A percentile compares a stretch with the other conserved stretches of the same genome.
Conservation (phyloP, 2,329 filamentous ascomycete genomes). For the Fusarium mundagurra region DNA sequence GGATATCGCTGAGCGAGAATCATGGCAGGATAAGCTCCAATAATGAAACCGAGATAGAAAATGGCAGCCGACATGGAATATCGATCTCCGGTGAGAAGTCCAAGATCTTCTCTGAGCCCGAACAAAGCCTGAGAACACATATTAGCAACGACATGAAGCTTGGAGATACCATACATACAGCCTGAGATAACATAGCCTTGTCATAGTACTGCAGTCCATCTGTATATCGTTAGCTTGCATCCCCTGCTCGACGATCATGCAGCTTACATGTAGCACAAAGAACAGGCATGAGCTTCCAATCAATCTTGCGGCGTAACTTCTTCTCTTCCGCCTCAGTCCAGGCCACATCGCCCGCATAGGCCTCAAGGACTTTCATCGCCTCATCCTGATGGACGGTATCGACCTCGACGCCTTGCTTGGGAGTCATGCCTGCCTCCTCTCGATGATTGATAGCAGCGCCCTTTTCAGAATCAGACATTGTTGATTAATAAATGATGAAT, state of each 20-base stretch:
- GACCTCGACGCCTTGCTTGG: background rate
- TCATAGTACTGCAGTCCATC: slow-evolving; percentile 55
- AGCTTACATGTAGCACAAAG: slow-evolving; percentile 57
- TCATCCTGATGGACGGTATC: slow-evolving; percentile 39
- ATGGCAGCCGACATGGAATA: slow-evolving; percentile 57
- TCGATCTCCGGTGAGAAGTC: slow-evolving; percentile 51
- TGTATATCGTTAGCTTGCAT: background rate
- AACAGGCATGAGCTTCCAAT: slow-evolving; percentile 53
- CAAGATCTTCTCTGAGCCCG: slow-evolving; percentile 32
- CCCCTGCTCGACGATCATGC: background rate
- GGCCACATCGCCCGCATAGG: slow-evolving; percentile 52
- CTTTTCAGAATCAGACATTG: slow-evolving; percentile 35
- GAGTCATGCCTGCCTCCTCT: slow-evolving; percentile 6
- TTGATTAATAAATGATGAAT: background rate
- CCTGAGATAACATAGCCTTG: slow-evolving; percentile 64
- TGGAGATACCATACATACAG: slow-evolving; percentile 46
- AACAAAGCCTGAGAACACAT: slow-evolving; percentile 23
- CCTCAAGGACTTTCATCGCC: slow-evolving; percentile 52
- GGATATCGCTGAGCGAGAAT: slow-evolving; percentile 55
- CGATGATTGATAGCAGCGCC: slow-evolving; percentile 11
- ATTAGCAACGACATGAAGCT: background rate
- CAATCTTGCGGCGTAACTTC: slow-evolving; percentile 47
- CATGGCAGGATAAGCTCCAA: slow-evolving; percentile 56
- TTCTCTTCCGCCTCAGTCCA: slow-evolving; percentile 57
- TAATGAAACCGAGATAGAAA: slow-evolving; percentile 61